Percentiles rank a stretch among this genome's conserved stretches.
phyloP scores from a whole-genome alignment of 768 basidiomycete genomes.

The Hypholoma sublateritium region DNA sequence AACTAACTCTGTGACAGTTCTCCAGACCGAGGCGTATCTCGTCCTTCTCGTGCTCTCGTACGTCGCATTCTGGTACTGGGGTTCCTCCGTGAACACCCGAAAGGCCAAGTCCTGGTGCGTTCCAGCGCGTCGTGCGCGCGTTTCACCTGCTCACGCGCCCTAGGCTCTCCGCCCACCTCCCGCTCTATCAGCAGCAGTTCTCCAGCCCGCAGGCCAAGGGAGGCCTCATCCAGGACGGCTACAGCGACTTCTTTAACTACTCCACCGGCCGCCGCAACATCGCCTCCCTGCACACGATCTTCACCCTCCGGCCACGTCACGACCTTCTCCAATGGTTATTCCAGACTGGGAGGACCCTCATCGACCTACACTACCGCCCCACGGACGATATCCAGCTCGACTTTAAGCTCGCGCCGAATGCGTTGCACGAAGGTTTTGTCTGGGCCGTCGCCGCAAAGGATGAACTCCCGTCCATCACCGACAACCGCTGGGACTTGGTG shows the following conservation, averaged over 20 bases:
- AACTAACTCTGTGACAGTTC: slow-evolving; percentile 38
- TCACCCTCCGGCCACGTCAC: slow-evolving; percentile 80
- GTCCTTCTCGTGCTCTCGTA: slow-evolving; percentile 56
- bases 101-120: slow-evolving; percentile 70
- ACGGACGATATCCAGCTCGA: slow-evolving; percentile 75
- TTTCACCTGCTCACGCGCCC: slow-evolving; percentile 13
- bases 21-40: slow-evolving; percentile 64
- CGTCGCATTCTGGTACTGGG: slow-evolving; percentile 54
- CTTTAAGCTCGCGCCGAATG: slow-evolving; percentile 63
- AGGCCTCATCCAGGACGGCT: slow-evolving; percentile 64
- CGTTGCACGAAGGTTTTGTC: slow-evolving; percentile 64
- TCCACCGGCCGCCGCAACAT: slow-evolving; percentile 84
- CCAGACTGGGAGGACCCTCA: slow-evolving; percentile 59
- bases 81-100: slow-evolving; percentile 55
- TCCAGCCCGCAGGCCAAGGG: slow-evolving; percentile 55
- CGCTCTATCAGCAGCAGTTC: slow-evolving; percentile 71
- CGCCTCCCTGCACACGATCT: slow-evolving; percentile 75
- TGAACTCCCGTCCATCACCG: slow-evolving; percentile 66
- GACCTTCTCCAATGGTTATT: slow-evolving; percentile 69
- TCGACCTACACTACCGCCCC: slow-evolving; percentile 76
- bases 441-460: slow-evolving; percentile 85
- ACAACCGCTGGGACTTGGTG: slow-evolving; percentile 85
- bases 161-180: slow-evolving; percentile 62
- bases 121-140: slow-evolving; percentile 6
- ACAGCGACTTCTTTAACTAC: slow-evolving; percentile 81